A percentile compares a stretch with the other conserved stretches of the same genome.
These are phyloP conservation scores for Geotrichum candidum DNA, from an alignment of 1,139 yeast species.

Conservation along the genomic window DNA sequence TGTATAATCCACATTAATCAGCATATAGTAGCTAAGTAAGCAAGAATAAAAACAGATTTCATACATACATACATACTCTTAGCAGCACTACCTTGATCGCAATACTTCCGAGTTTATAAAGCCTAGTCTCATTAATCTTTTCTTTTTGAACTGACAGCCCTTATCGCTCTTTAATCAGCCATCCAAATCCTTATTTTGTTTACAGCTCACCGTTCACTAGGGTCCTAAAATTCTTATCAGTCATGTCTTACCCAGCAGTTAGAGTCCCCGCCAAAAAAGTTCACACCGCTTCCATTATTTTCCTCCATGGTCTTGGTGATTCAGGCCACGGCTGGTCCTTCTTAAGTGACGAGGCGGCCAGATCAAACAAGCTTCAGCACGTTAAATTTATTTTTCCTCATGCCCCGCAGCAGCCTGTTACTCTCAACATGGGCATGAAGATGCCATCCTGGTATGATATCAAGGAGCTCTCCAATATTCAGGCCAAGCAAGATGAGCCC, in stretches of 20 bases:
- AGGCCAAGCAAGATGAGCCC: conserved; percentile 48
- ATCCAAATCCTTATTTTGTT: neutral
- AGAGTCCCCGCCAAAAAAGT: conserved; percentile 23
- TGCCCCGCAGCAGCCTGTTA: conserved; percentile 70
- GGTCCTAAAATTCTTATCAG: neutral
- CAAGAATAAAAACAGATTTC: no score
- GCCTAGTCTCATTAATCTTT: no score
- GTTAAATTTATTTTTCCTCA: conserved; percentile 81
- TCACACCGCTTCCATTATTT: conserved; percentile 63
- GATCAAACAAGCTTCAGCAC: conserved; percentile 44
- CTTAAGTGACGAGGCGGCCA: conserved; percentile 43
- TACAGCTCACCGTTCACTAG: neutral
- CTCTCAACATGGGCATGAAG: conserved; percentile 56
- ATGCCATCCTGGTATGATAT: conserved; percentile 93
- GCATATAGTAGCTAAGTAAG: no score
- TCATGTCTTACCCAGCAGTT: conserved; percentile 22
- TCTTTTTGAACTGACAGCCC: no score
- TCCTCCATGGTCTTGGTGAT: conserved; percentile 90
- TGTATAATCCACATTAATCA: no score
- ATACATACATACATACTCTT: no score
- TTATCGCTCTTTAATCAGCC: neutral
- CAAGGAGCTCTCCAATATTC: conserved; percentile 46
- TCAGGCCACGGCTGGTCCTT: conserved; percentile 86
- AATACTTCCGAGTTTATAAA: neutral
- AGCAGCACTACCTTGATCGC: neutral